These are phyloP conservation scores for Colletotrichum spaethianum DNA, from an alignment of 2,329 filamentous ascomycete genomes.

Conservation along the genomic window DNA sequence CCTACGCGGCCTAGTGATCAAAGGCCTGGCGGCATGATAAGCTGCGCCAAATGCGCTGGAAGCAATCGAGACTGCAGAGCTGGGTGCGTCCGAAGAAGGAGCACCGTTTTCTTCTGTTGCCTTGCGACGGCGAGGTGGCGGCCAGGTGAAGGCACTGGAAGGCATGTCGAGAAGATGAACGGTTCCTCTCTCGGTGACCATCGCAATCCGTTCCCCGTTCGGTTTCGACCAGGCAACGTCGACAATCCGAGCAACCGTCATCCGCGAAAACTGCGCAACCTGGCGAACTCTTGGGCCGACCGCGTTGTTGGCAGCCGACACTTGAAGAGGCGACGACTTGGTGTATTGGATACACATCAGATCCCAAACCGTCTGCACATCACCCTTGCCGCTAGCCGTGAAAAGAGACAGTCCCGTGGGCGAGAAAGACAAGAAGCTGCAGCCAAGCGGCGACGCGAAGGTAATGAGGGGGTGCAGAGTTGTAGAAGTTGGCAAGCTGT, in stretches of 20 bases:
- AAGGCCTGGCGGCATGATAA: conserved; percentile 75
- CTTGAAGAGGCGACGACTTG: conserved; percentile 72
- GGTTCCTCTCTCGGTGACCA: conserved; percentile 95
- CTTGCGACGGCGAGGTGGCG: conserved; percentile 74
- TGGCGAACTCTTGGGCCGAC: conserved; percentile 79
- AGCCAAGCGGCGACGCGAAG: conserved; percentile 80
- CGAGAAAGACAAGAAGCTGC: conserved; percentile 85
- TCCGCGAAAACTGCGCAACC: conserved; percentile 88
- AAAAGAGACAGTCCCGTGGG: conserved; percentile 81
- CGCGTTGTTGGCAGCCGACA: conserved; percentile 58
- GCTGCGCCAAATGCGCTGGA: conserved; percentile 80
- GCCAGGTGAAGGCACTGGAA: conserved; percentile 87
- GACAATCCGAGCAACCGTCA: conserved; percentile 92
- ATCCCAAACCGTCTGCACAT: conserved; percentile 87
- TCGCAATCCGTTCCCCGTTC: conserved; percentile 84
- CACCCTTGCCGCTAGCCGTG: conserved; percentile 87
- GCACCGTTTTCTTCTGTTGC: conserved; percentile 60
- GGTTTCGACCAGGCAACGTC: conserved; percentile 91
- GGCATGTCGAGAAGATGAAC: conserved; percentile 93
- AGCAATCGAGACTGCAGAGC: conserved; percentile 76
- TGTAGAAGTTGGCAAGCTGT: conserved; percentile 67
- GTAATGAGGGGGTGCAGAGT: conserved; percentile 77
- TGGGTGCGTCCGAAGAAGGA: conserved; percentile 63
- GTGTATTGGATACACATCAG: conserved; percentile 76
- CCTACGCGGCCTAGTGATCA: conserved; percentile 69